A percentile compares a stretch with the other conserved stretches of the same genome.
These are phyloP conservation scores for Metarhizium robertsii DNA, from an alignment of 2,329 filamentous ascomycete species.

Conservation along the genomic window DNA sequence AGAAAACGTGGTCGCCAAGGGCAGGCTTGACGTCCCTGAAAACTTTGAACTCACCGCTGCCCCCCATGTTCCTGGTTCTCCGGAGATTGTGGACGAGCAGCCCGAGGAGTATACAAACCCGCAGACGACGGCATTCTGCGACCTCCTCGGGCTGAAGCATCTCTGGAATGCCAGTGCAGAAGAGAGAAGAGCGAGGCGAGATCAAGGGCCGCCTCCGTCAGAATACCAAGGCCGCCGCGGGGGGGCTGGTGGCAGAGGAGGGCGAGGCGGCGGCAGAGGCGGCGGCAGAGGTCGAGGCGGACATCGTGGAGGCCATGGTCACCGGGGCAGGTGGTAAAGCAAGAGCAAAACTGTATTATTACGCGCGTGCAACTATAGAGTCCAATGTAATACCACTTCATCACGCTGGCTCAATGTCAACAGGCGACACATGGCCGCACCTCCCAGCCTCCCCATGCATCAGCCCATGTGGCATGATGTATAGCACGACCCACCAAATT, in stretches of 20 bases:
- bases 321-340: background rate
- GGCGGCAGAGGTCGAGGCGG: conserved; percentile 20
- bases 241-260: conserved; percentile 26
- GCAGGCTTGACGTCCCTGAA: conserved; percentile 59
- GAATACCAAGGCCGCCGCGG: conserved; percentile 23
- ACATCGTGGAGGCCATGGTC: background rate
- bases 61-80: conserved; percentile 48
- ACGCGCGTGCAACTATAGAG: background rate
- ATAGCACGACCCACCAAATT: conserved; percentile 13
- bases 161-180: conserved; percentile 63
- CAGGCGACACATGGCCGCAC: background rate
- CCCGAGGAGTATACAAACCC: conserved; percentile 79
- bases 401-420: background rate
- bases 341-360: background rate
- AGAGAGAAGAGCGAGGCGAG: conserved; percentile 52
- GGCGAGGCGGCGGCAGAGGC: conserved; percentile 25
- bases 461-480: conserved; percentile 10
- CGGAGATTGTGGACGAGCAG: conserved; percentile 49
- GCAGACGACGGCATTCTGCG: conserved; percentile 76
- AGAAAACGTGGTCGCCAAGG: conserved; percentile 55
- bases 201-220: conserved; percentile 43
- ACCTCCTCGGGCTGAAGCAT: conserved; percentile 67
- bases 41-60: conserved; percentile 75
- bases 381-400: background rate
- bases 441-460: conserved; percentile 11